Evolutionary conservation across 2,329 filamentous ascomycete species (phyloP).

Genomic region (Fusarium sp.): DNA sequence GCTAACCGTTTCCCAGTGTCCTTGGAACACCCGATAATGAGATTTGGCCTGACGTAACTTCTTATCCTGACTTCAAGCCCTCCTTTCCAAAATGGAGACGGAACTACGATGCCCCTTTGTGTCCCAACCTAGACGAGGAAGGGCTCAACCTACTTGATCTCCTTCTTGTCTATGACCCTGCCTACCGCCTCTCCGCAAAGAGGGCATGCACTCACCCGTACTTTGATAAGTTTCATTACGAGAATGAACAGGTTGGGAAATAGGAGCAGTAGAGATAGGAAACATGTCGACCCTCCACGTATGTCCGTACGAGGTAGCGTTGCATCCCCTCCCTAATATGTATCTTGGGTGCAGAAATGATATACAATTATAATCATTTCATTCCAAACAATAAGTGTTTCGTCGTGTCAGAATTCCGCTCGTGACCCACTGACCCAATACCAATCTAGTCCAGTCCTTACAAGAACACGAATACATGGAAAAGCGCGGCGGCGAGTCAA

Average conservation of each 20-base stretch:
- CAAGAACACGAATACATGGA: background rate
- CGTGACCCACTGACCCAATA: background rate
- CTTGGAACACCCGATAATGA: conserved; percentile 87
- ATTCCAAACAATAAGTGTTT: no score
- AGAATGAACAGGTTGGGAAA: background rate
- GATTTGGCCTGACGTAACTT: conserved; percentile 90
- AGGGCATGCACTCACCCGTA: conserved; percentile 87
- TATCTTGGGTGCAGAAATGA: no score
- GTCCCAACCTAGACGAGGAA: conserved; percentile 78
- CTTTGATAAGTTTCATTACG: conserved; percentile 64
- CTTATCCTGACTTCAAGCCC: conserved; percentile 91
- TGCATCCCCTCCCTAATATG: background rate
- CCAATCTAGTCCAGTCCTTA: background rate
- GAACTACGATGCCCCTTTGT: conserved; percentile 73
- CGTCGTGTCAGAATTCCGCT: no score
- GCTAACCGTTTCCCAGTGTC: conserved; percentile 50
- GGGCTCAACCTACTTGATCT: conserved; percentile 76
- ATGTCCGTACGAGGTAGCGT: background rate
- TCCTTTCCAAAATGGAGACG: conserved; percentile 93
- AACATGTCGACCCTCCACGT: background rate
- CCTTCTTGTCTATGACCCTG: conserved; percentile 89
- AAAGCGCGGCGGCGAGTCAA: background rate
- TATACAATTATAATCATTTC: no score
- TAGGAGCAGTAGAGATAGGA: background rate
- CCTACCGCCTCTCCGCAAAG: conserved; percentile 88